These are phyloP conservation scores for Ulmus americana DNA, from an alignment of 331 rosid species.

Conservation along the genomic window DNA sequence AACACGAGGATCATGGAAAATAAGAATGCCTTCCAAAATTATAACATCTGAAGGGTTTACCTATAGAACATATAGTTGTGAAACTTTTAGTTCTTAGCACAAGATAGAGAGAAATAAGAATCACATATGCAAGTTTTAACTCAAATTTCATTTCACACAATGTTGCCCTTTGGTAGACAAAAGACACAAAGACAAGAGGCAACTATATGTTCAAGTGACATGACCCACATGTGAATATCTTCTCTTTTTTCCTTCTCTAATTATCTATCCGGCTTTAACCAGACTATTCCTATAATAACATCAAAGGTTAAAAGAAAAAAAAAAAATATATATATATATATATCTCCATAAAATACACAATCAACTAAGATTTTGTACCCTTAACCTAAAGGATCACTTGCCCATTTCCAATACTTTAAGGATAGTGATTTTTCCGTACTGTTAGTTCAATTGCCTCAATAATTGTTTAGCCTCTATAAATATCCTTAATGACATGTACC, in stretches of 20 bases:
- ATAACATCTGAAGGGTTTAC: conserved; percentile 93
- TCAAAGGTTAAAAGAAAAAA: no score
- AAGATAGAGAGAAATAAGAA: background rate
- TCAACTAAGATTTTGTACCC: no score
- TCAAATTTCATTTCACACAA: background rate
- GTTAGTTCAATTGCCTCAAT: no score
- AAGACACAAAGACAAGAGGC: conserved; percentile 5
- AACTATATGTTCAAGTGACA: background rate
- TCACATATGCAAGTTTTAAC: background rate
- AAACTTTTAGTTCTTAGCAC: background rate
- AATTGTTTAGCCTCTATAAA: no score
- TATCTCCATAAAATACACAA: no score
- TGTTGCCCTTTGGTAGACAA: background rate
- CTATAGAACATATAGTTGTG: conserved; percentile 37
- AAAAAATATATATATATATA: no score
- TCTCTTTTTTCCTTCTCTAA: no score
- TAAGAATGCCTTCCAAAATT: conserved; percentile 92
- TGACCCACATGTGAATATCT: background rate
- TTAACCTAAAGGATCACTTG: no score
- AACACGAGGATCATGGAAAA: conserved; percentile 88
- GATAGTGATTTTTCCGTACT: no score
- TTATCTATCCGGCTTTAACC: background rate
- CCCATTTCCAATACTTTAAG: no score
- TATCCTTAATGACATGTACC: no score
- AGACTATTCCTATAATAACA: no score